Percentiles rank a stretch among this genome's conserved stretches.
These are phyloP conservation scores for Cryphonectria parasitica DNA, from an alignment of 2,329 filamentous ascomycete species.

Conservation along the genomic window DNA sequence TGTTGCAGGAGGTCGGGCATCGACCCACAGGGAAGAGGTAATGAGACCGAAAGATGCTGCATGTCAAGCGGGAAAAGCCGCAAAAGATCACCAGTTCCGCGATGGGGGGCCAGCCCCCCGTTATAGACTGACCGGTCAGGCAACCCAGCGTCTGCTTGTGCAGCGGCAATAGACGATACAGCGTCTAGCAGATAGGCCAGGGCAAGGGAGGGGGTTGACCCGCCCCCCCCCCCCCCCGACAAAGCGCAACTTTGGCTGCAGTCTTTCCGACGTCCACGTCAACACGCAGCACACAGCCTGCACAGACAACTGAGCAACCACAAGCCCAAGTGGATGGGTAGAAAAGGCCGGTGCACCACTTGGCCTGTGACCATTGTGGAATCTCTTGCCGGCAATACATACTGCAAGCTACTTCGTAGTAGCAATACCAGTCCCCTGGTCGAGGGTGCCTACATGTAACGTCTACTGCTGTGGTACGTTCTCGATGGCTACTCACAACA, in stretches of 20 bases:
- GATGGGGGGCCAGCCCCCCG: neutral
- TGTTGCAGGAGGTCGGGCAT: neutral
- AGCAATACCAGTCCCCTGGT: too few species aligned
- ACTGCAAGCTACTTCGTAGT: too few species aligned
- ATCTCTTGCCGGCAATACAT: neutral
- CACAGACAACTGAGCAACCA: neutral
- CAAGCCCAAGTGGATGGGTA: neutral
- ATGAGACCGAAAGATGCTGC: neutral
- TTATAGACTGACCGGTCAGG: neutral
- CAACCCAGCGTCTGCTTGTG: neutral
- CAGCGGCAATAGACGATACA: neutral
- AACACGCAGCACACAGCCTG: slow-evolving; percentile 9
- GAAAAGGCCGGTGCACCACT: neutral
- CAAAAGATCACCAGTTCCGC: neutral
- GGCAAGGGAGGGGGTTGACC: neutral
- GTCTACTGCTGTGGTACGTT: too few species aligned
- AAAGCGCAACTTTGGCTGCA: neutral
- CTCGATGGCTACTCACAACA: neutral
- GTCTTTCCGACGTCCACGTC: slow-evolving; percentile 10
- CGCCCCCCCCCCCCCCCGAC: neutral
- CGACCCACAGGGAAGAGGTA: neutral
- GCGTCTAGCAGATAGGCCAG: neutral
- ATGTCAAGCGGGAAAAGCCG: slow-evolving; percentile 1
- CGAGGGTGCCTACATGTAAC: too few species aligned
- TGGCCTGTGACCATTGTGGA: neutral